Base-by-base conservation (phyloP, 1,139 yeast species). In the Blastobotrys petasosporus region DNA sequence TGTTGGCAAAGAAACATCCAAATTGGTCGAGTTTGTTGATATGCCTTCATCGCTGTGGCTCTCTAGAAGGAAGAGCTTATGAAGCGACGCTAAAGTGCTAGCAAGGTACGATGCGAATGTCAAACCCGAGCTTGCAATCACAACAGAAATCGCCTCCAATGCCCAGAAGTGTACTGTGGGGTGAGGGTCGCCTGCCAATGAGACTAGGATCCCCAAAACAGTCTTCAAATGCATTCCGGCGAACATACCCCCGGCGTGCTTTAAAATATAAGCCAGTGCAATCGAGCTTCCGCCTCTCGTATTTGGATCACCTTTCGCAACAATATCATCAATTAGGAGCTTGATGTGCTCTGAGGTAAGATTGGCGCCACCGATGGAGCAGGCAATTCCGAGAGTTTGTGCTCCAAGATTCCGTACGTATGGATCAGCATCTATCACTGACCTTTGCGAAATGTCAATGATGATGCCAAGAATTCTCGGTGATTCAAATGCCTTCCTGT, bases 101-200 rank as follows among this genome's bases (percentile, higher is more conserved):
- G 70, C 55, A 2, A 77, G 67, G 12, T 68, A 65, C 4, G 60
- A 54, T 0, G 68, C 57, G 46, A 77, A 73, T 9, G 79, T 77
- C 40, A 77, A 61, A 46, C 81, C 84, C 4, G 77, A 69, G 39
- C 71, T 67, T 42, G 78, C 79, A 42, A 87, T 70, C 11, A 85
- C 66, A 5, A 75, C 67, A 2, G 75, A 64, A 34, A 85, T 63
- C 0, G 94, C 76, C 44, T 75, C 75, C 51, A 88, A 62, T 0
- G 94, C 74, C 72, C 86, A 83, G 48, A 77, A 74, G 59, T 85
- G 88, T 11, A 92, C 88, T 2, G 78, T 68, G 0, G 96, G 95
- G 59, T 90, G 92, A 0, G 95, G 94, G 64, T 90, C 97, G 33
- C 69, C 69, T 2, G 84, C 66, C 39, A 90, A 69, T 17, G 85